Evolutionary conservation across 1,139 yeast species (phyloP).

Genomic region (Yamadazyma diddensiae): DNA sequence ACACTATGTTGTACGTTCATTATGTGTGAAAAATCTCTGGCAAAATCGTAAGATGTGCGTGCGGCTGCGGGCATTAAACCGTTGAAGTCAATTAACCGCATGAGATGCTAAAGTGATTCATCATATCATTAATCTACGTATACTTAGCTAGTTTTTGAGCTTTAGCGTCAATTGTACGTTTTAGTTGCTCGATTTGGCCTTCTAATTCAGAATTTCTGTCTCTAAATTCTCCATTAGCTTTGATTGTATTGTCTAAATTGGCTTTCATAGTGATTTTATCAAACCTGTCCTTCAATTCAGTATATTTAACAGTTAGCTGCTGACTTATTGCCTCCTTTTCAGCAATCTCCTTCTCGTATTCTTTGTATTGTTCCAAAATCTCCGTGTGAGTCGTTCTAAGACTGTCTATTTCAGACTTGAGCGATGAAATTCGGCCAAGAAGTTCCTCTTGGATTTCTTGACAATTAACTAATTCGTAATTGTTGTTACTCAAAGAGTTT

Average conservation of each 20-base stretch:
- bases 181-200: conserved; percentile 27
- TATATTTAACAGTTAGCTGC: conserved; percentile 17
- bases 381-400: conserved; percentile 38
- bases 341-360: conserved; percentile 24
- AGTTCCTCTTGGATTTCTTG: conserved; percentile 39
- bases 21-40: background rate
- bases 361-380: conserved; percentile 35
- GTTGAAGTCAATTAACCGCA: background rate
- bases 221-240: conserved; percentile 43
- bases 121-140: background rate
- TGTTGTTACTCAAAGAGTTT: conserved; percentile 38
- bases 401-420: conserved; percentile 29
- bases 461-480: conserved; percentile 38
- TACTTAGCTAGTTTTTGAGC: conserved; percentile 17
- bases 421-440: conserved; percentile 23
- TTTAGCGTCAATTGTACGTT: conserved; percentile 20
- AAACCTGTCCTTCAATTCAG: conserved; percentile 27
- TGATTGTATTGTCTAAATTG: conserved; percentile 42
- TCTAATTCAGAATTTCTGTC: conserved; percentile 37
- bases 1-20: conserved; percentile 17
- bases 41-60: conserved; percentile 1
- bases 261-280: conserved; percentile 45
- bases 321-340: conserved; percentile 25
- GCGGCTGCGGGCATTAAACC: background rate
- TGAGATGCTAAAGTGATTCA: background rate